Evolutionary conservation across 805 yeast genomes (phyloP).

Genomic region (Cyberlindnera japonica): DNA sequence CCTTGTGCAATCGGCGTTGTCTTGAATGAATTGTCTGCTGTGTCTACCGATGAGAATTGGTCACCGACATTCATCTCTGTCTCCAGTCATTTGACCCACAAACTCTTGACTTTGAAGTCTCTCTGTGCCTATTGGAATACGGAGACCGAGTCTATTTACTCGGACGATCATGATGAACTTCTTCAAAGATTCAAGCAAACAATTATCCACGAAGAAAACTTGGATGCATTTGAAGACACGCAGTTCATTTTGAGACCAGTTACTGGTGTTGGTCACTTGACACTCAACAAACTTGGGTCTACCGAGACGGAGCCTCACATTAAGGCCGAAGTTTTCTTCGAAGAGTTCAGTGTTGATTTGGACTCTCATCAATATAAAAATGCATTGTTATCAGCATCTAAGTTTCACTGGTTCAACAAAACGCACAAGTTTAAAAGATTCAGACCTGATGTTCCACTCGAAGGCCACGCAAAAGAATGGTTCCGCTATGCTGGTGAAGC

Average conservation of each 20-base stretch:
- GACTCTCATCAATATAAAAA: conserved; percentile 85
- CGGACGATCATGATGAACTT: conserved; percentile 46
- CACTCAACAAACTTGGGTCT: conserved; percentile 74
- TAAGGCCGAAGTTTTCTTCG: conserved; percentile 71
- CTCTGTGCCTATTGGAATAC: conserved; percentile 85
- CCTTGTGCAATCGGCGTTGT: conserved; percentile 86
- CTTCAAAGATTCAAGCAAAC: conserved; percentile 45
- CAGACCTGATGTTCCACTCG: conserved; percentile 52
- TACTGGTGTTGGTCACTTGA: conserved; percentile 78
- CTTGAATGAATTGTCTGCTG: conserved; percentile 82
- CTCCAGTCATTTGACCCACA: conserved; percentile 62
- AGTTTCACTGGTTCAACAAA: conserved; percentile 71
- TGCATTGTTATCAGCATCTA: conserved; percentile 74
- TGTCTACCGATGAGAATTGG: conserved; percentile 86
- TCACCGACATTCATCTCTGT: conserved; percentile 77
- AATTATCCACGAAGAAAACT: conserved; percentile 32
- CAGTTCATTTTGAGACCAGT: conserved; percentile 81
- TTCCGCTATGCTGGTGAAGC: conserved; percentile 74
- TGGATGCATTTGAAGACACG: conserved; percentile 30
- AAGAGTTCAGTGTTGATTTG: conserved; percentile 82
- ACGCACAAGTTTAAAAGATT: conserved; percentile 70
- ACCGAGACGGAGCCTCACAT: conserved; percentile 68
- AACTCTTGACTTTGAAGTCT: conserved; percentile 69
- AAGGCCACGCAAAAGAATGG: conserved; percentile 78
- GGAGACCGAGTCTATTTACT: conserved; percentile 45